A percentile compares a stretch with the other conserved stretches of the same genome.
These are phyloP conservation scores for Talaromyces amestolkiae DNA, from an alignment of 2,329 filamentous ascomycete species.

Conservation along the genomic window DNA sequence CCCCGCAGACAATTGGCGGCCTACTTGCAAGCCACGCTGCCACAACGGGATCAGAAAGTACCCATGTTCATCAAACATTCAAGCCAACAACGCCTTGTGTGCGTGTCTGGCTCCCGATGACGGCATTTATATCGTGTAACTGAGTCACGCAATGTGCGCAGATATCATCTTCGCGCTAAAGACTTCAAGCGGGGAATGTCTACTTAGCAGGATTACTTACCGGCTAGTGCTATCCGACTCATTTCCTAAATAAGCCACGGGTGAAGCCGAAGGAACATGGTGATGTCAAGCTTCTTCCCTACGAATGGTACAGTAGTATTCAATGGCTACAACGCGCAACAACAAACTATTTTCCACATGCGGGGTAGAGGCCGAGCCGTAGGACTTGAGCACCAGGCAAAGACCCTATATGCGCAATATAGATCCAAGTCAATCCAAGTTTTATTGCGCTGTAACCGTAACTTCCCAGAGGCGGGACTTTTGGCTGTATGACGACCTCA, in stretches of 20 bases:
- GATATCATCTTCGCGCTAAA: neutral
- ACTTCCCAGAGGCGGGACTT: neutral
- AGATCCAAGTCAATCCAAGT: neutral
- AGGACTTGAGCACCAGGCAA: neutral
- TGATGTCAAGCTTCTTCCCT: neutral
- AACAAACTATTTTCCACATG: neutral
- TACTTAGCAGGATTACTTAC: neutral
- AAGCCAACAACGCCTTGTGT: neutral
- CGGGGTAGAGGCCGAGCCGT: neutral
- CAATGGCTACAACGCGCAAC: neutral
- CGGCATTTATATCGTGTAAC: neutral
- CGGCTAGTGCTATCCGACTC: neutral
- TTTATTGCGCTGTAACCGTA: slow-evolving; percentile 1
- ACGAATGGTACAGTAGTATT: slow-evolving; percentile 9
- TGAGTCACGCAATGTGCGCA: neutral
- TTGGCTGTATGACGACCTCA: neutral
- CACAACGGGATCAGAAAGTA: neutral
- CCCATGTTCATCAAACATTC: neutral
- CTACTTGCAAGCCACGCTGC: neutral
- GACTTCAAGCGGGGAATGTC: neutral
- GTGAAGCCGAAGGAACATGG: neutral
- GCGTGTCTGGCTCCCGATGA: neutral
- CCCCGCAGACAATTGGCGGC: neutral
- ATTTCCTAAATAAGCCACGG: neutral
- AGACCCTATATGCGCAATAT: neutral